Evolutionary conservation across 1,139 yeast species (phyloP).

Genomic region (Candida frijolesensis): DNA sequence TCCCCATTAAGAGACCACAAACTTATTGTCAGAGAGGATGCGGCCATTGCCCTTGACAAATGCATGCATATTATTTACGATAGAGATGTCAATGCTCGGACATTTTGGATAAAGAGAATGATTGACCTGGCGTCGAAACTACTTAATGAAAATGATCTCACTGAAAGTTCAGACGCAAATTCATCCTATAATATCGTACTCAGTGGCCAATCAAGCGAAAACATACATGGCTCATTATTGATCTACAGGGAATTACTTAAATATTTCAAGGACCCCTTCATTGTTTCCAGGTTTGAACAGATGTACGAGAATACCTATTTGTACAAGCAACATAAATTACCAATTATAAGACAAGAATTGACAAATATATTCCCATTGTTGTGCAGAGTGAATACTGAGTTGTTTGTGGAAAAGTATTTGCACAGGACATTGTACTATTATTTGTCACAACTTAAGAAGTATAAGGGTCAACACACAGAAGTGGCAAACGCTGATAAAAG

Average conservation of each 20-base stretch:
- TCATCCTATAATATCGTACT: conserved; percentile 27
- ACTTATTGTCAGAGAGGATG: conserved; percentile 73
- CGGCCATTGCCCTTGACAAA: conserved; percentile 78
- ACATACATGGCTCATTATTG: conserved; percentile 81
- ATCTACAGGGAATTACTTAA: conserved; percentile 82
- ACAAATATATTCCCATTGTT: conserved; percentile 80
- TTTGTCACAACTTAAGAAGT: conserved; percentile 75
- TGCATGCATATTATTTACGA: conserved; percentile 79
- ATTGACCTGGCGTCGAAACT: conserved; percentile 58
- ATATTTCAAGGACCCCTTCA: conserved; percentile 59
- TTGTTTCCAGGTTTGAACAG: conserved; percentile 60
- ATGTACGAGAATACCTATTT: conserved; percentile 76
- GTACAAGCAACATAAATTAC: conserved; percentile 76
- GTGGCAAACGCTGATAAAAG: conserved; percentile 62
- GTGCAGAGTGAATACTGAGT: conserved; percentile 75
- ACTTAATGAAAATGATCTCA: conserved; percentile 28
- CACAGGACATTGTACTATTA: conserved; percentile 81
- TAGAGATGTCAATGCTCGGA: conserved; percentile 71
- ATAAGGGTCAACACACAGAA: conserved; percentile 48
- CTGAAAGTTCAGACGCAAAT: conserved; percentile 8
- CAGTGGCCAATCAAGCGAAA: conserved; percentile 52
- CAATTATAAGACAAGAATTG: conserved; percentile 79
- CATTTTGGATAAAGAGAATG: conserved; percentile 72
- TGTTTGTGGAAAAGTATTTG: conserved; percentile 79
- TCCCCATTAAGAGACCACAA: conserved; percentile 81